Evolutionary conservation across 768 basidiomycete genomes (phyloP).

Genomic region (Psilocybe cyanescens): DNA sequence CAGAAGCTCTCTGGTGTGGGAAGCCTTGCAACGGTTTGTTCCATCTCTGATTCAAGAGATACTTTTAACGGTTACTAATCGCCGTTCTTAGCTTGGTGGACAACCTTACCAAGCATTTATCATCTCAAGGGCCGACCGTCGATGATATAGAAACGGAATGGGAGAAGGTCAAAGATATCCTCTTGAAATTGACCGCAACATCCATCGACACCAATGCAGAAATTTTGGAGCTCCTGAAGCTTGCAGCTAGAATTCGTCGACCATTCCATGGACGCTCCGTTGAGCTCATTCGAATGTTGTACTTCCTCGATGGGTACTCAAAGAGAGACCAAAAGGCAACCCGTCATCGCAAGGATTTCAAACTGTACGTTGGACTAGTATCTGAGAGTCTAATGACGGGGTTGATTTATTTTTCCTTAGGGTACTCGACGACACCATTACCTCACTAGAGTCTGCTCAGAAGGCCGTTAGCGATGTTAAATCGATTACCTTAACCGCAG

Average conservation of each 20-base stretch:
- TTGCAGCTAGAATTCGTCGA: conserved; percentile 19
- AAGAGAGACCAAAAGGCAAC: neutral
- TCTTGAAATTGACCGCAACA: conserved; percentile 11
- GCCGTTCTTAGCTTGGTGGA: neutral
- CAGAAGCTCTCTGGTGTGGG: conserved; percentile 16
- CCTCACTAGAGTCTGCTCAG: conserved; percentile 4
- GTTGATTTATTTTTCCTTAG: neutral
- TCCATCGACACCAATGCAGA: conserved; percentile 14
- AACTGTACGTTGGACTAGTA: conserved; percentile 1
- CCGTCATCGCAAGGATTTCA: conserved; percentile 5
- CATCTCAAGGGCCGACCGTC: neutral
- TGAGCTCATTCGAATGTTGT: conserved; percentile 22
- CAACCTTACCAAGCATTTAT: neutral
- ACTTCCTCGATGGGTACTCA: conserved; percentile 17
- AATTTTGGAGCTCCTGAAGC: conserved; percentile 21
- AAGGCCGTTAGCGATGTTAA: conserved; percentile 13
- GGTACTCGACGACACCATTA: conserved; percentile 7
- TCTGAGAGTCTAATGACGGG: neutral
- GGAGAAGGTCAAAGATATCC: conserved; percentile 7
- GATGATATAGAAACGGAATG: conserved; percentile 14
- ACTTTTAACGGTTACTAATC: neutral
- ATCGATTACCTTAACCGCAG: neutral
- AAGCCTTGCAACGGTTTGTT: conserved; percentile 14
- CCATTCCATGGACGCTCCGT: conserved; percentile 25
- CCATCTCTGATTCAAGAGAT: neutral